phyloP scores from a whole-genome alignment of 805 yeast species.

The Saccharomyces mikatae region DNA sequence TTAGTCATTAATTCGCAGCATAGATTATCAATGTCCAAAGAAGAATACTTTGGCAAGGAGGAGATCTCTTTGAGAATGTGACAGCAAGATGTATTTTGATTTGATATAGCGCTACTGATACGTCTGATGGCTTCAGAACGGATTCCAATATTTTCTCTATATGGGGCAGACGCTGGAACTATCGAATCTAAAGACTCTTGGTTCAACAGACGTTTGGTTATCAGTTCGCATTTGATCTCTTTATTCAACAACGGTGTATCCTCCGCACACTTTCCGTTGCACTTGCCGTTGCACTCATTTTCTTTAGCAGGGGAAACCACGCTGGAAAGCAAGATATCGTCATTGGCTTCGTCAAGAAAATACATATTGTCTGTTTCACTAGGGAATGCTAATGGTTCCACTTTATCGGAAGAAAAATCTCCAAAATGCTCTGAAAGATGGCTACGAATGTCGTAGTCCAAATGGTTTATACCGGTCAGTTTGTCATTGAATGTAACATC shows the following conservation, averaged over 20 bases:
- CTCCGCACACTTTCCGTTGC: background rate
- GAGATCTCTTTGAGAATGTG: slow-evolving; percentile 3
- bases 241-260: background rate
- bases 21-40: slow-evolving; percentile 81
- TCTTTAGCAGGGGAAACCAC: background rate
- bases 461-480: background rate
- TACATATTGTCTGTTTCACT: background rate
- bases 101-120: background rate
- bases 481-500: background rate
- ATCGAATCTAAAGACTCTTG: slow-evolving; percentile 5
- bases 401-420: background rate
- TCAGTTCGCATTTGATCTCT: slow-evolving; percentile 7
- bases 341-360: background rate
- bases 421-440: background rate
- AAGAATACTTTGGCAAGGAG: slow-evolving; percentile 60
- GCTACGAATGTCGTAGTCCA: background rate
- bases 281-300: background rate
- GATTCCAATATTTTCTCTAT: background rate
- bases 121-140: background rate
- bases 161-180: background rate
- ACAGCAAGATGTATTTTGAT: slow-evolving; percentile 1
- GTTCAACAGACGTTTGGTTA: slow-evolving; percentile 7
- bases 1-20: slow-evolving; percentile 76
- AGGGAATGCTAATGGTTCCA: background rate
- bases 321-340: background rate